Conservation (phyloP, 306 rosid species). For the Cicer cuneatum region DNA sequence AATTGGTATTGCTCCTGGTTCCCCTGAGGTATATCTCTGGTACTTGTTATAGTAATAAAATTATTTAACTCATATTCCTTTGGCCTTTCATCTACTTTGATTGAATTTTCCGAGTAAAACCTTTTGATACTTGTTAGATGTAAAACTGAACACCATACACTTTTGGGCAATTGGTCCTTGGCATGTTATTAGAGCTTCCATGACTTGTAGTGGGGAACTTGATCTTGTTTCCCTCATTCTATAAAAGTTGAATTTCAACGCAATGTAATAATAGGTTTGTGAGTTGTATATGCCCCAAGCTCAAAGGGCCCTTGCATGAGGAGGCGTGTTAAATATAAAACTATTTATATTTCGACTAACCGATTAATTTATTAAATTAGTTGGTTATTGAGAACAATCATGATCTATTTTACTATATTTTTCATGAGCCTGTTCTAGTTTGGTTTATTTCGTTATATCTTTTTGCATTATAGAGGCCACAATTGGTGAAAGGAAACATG, state of each 20-base stretch:
- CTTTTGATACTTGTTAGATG: neutral
- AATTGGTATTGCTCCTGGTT: conserved; percentile 99
- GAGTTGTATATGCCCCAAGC: neutral
- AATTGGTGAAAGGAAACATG: conserved; percentile 98
- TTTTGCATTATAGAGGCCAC: conserved; percentile 73
- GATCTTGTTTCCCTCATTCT: conserved; percentile 5
- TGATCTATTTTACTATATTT: conserved; percentile 32
- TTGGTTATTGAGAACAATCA: conserved; percentile 28
- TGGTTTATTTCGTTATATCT: conserved; percentile 35
- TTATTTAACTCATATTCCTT: conserved; percentile 8
- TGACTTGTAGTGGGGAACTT: conserved; percentile 7
- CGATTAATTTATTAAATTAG: conserved; percentile 13
- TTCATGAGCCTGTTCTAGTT: conserved; percentile 19
- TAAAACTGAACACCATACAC: conserved; percentile 16
- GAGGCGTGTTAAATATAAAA: conserved; percentile 11
- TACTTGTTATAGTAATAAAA: conserved; percentile 26
- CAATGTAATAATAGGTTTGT: conserved; percentile 6
- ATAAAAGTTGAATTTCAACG: conserved; percentile 22
- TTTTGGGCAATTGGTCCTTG: conserved; percentile 26
- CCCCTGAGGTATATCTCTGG: conserved; percentile 78
- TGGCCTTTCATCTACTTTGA: conserved; percentile 4
- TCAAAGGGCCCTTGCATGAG: neutral
- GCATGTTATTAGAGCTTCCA: conserved; percentile 19
- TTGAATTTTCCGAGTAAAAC: conserved; percentile 16
- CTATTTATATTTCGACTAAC: conserved; percentile 9